A percentile compares a stretch with the other conserved stretches of the same genome.
Conservation (phyloP, 495 filamentous ascomycete species). For the Cudoniella acicularis region DNA sequence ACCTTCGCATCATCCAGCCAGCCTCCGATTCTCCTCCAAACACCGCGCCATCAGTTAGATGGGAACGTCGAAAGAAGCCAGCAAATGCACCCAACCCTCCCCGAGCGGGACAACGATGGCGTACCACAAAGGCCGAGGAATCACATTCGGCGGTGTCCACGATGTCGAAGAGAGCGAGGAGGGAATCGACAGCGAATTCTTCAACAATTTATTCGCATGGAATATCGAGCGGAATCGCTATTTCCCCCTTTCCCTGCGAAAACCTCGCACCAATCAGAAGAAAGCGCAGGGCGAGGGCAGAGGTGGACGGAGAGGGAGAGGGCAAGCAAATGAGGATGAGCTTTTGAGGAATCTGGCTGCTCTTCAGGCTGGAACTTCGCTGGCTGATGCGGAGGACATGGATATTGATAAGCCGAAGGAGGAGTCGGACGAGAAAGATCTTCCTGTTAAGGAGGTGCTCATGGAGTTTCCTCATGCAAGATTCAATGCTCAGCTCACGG, state of each 20-base stretch:
- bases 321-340: slow-evolving; percentile 85
- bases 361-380: slow-evolving; percentile 63
- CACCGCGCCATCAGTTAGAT: slow-evolving; percentile 67
- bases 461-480: slow-evolving; percentile 81
- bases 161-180: slow-evolving; percentile 93
- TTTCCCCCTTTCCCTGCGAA: slow-evolving; percentile 75
- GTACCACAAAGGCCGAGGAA: slow-evolving; percentile 86
- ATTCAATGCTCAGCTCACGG: slow-evolving; percentile 85
- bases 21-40: slow-evolving; percentile 54
- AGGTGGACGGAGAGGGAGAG: slow-evolving; percentile 62
- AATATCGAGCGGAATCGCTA: slow-evolving; percentile 92
- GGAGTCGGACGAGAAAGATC: slow-evolving; percentile 45
- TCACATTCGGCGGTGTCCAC: slow-evolving; percentile 91
- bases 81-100: slow-evolving; percentile 82
- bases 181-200: slow-evolving; percentile 94
- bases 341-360: slow-evolving; percentile 78
- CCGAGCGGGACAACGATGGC: slow-evolving; percentile 89
- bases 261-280: slow-evolving; percentile 62
- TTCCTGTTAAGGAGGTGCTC: slow-evolving; percentile 47
- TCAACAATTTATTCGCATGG: slow-evolving; percentile 84
- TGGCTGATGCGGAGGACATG: slow-evolving; percentile 54
- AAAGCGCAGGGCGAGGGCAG: slow-evolving; percentile 48
- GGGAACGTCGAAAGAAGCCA: slow-evolving; percentile 91
- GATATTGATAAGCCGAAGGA: slow-evolving; percentile 45
- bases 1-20: slow-evolving; percentile 76